These are phyloP conservation scores for Lavandula angustifolia DNA, from an alignment of 257 asterid species.

Conservation along the genomic window DNA sequence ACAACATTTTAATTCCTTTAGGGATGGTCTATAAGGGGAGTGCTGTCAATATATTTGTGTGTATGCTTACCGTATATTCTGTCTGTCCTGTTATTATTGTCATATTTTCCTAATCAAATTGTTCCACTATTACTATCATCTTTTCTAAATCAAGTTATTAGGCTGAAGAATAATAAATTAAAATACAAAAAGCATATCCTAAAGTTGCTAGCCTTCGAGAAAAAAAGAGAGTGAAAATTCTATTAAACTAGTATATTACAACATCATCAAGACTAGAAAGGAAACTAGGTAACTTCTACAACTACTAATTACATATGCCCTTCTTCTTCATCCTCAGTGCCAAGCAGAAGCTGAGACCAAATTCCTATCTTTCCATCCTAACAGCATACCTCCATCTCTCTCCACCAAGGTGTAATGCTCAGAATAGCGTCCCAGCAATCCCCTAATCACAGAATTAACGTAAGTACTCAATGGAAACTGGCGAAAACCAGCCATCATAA, in stretches of 20 bases:
- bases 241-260: background rate
- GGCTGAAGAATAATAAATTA: too few species aligned
- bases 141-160: too few species aligned
- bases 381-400: conserved; percentile 75
- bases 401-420: conserved; percentile 76
- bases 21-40: too few species aligned
- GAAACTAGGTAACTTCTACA: conserved; percentile 10
- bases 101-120: too few species aligned
- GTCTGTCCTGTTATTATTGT: too few species aligned
- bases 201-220: too few species aligned
- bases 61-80: too few species aligned
- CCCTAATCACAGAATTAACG: conserved; percentile 75
- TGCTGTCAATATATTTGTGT: too few species aligned
- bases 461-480: conserved; percentile 69
- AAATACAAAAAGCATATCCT: too few species aligned
- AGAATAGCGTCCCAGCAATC: conserved; percentile 67
- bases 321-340: conserved; percentile 39
- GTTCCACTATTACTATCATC: too few species aligned
- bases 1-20: too few species aligned
- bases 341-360: conserved; percentile 91
- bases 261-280: conserved; percentile 15
- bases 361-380: conserved; percentile 91
- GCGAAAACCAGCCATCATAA: conserved; percentile 82
- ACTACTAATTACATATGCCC: background rate
- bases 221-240: background rate